Evolutionary conservation across 148 eudicot species (phyloP).

Genomic region (Chenopodium suecicum): DNA sequence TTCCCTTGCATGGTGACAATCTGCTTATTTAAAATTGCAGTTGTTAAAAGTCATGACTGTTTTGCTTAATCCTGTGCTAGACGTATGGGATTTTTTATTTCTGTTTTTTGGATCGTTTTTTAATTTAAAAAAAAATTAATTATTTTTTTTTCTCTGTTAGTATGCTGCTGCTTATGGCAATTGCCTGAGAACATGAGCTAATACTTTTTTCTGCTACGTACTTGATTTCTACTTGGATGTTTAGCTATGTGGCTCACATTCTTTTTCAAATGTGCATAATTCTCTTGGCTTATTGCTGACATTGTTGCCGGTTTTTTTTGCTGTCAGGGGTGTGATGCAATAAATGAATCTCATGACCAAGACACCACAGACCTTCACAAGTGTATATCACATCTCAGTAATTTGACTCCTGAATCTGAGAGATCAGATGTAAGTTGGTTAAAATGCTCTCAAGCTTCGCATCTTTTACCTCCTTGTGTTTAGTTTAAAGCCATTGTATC

Average conservation of each 20-base stretch:
- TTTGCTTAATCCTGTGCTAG: neutral
- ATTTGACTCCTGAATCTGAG: slow-evolving; percentile 45
- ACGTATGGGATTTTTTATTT: no score
- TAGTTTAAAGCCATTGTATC: neutral
- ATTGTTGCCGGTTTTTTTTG: slow-evolving; percentile 19
- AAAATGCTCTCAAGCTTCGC: neutral
- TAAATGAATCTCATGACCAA: slow-evolving; percentile 82
- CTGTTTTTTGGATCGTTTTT: neutral
- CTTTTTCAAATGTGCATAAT: neutral
- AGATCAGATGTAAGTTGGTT: slow-evolving; percentile 56
- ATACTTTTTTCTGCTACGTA: neutral
- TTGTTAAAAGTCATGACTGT: neutral
- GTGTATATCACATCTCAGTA: slow-evolving; percentile 61
- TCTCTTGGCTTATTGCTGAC: slow-evolving; percentile 11
- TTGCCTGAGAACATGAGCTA: neutral
- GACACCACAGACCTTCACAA: slow-evolving; percentile 93
- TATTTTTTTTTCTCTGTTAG: no score
- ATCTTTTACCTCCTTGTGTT: neutral
- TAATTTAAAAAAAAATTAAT: no score
- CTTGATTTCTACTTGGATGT: neutral
- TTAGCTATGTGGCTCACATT: neutral
- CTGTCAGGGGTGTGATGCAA: slow-evolving; percentile 63
- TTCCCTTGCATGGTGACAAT: neutral
- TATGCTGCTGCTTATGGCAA: neutral
- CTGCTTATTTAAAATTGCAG: neutral